These are phyloP conservation scores for Pseudognaphalium luteoalbum DNA, from an alignment of 129 eudicot species.

Conservation along the genomic window DNA sequence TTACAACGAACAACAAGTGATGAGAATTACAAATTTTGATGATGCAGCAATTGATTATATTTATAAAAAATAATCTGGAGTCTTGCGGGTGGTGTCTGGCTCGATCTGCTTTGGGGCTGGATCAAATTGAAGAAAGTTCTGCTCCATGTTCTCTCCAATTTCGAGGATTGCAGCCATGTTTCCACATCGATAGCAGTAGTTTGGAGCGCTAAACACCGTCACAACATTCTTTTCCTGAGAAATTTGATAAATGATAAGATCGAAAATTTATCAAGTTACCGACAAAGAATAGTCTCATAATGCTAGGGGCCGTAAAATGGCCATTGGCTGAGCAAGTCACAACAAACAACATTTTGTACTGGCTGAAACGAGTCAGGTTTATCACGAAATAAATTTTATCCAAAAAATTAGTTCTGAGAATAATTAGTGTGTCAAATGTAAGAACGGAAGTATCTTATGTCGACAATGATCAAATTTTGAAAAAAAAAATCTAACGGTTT, in stretches of 20 bases:
- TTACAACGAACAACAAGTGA: conserved; percentile 20
- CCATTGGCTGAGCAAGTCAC: background rate
- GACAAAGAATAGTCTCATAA: background rate
- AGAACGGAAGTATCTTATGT: background rate
- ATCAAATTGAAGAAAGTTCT: conserved; percentile 93
- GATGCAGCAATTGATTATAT: conserved; percentile 19
- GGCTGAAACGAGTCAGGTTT: background rate
- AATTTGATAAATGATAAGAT: background rate
- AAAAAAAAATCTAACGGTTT: background rate
- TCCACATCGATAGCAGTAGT: conserved; percentile 88
- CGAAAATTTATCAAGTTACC: background rate
- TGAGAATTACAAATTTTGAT: conserved; percentile 39
- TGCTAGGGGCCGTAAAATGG: background rate
- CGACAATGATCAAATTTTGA: background rate
- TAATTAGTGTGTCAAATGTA: too few relatives aligned
- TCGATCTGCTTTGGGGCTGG: conserved; percentile 98
- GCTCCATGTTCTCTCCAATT: conserved; percentile 97
- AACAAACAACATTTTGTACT: background rate
- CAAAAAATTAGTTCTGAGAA: background rate
- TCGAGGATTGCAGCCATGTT: conserved; percentile 90
- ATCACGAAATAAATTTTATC: background rate
- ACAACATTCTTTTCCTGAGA: conserved; percentile 86
- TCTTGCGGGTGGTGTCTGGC: conserved; percentile 87
- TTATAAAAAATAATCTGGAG: conserved; percentile 96
- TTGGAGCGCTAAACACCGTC: conserved; percentile 93